These are phyloP conservation scores for Inonotus hispidus DNA, from an alignment of 1,284 basidiomycete species.

Conservation along the genomic window DNA sequence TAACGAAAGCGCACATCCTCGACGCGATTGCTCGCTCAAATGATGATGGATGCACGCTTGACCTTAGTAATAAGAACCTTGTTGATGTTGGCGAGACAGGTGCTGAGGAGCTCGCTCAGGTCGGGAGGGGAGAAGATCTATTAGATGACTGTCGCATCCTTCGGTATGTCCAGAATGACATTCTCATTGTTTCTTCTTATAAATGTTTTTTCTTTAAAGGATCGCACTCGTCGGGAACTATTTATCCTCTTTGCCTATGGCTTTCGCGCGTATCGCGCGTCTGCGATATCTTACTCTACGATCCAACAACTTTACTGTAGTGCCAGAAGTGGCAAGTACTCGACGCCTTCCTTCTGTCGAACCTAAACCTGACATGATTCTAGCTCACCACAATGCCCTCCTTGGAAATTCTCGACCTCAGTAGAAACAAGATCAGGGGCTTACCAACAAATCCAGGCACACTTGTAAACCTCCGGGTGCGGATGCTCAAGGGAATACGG, in stretches of 20 bases:
- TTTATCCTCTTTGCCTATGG: slow-evolving; percentile 73
- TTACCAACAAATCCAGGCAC: slow-evolving; percentile 80
- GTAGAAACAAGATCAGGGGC: slow-evolving; percentile 84
- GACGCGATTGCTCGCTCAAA: slow-evolving; percentile 64
- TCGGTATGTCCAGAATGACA: slow-evolving; percentile 46
- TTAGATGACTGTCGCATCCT: slow-evolving; percentile 57
- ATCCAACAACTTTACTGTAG: slow-evolving; percentile 78
- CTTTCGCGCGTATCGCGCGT: slow-evolving; percentile 71
- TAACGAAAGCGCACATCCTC: slow-evolving; percentile 52
- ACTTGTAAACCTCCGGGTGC: slow-evolving; percentile 72
- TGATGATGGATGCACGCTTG: slow-evolving; percentile 77
- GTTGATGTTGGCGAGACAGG: slow-evolving; percentile 71
- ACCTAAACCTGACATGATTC: slow-evolving; percentile 10
- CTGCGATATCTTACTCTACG: slow-evolving; percentile 93
- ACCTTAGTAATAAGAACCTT: slow-evolving; percentile 73
- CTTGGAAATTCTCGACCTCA: slow-evolving; percentile 92
- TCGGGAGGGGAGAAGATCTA: slow-evolving; percentile 46
- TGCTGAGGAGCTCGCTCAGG: slow-evolving; percentile 64
- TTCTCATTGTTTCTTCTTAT: slow-evolving; percentile 3
- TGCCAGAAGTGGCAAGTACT: slow-evolving; percentile 80
- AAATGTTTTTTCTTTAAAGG: slow-evolving; percentile 34
- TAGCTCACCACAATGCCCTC: slow-evolving; percentile 83
- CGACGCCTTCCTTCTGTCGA: slow-evolving; percentile 3
- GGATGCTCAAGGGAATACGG: slow-evolving; percentile 23
- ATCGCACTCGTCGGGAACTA: slow-evolving; percentile 87